phyloP scores from a whole-genome alignment of 139 green algal species.

The Chlorella sp. region DNA sequence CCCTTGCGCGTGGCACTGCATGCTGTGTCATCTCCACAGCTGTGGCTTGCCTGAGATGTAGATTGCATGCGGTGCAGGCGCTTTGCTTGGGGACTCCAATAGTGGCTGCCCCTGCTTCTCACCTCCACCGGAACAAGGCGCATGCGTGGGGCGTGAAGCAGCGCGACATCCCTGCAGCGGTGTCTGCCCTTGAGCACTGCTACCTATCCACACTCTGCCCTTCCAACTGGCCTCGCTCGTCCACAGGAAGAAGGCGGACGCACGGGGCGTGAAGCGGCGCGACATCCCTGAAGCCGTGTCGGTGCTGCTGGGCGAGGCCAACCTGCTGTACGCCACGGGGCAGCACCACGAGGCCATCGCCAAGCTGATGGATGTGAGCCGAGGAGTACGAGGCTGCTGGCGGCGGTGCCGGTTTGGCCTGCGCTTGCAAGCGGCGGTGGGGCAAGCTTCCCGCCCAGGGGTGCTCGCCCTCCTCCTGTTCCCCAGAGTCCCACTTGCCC shows the following conservation, averaged over 20 bases:
- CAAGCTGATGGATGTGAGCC: constrained; percentile 62
- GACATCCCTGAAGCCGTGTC: constrained; percentile 72
- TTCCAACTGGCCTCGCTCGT: neutral
- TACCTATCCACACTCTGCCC: neutral
- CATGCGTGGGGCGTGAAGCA: neutral
- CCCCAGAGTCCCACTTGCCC: too few species aligned
- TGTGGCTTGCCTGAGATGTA: too few species aligned
- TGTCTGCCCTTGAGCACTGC: neutral
- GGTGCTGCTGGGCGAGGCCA: constrained; percentile 83
- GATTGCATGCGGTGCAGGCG: too few species aligned
- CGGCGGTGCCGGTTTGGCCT: too few species aligned
- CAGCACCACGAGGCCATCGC: constrained; percentile 60
- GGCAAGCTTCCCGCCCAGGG: too few species aligned
- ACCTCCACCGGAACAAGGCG: neutral
- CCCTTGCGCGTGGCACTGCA: too few species aligned
- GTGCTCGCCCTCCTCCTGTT: too few species aligned
- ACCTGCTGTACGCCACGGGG: constrained; percentile 80
- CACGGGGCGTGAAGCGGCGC: neutral
- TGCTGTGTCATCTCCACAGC: too few species aligned
- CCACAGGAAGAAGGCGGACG: constrained; percentile 1
- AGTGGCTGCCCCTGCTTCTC: too few species aligned
- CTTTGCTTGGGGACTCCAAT: too few species aligned
- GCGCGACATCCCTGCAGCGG: constrained; percentile 13
- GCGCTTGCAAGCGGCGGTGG: too few species aligned
- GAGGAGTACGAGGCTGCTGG: too few species aligned